Evolutionary conservation across 2,329 filamentous ascomycete genomes (phyloP).

Genomic region (Aspergillus ochraceus): DNA sequence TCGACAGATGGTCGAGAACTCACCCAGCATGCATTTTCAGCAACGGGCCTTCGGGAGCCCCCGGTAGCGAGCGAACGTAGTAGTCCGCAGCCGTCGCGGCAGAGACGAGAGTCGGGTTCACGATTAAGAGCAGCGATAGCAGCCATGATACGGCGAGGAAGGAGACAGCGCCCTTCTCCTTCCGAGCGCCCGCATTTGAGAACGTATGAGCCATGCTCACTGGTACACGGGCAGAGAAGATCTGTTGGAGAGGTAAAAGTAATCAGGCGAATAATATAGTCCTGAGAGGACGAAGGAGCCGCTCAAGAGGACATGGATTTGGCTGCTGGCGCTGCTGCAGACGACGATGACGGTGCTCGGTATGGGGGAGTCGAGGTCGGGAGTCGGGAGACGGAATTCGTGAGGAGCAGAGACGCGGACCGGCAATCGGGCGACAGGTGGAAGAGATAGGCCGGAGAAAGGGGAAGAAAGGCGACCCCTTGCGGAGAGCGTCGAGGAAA

Average conservation of each 20-base stretch:
- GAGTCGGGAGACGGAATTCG: not conserved
- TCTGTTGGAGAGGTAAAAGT: not conserved
- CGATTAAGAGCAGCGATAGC: conserved; percentile 26
- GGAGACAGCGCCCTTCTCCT: conserved; percentile 10
- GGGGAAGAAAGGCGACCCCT: not conserved
- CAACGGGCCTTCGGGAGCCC: conserved; percentile 73
- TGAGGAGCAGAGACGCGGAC: not conserved
- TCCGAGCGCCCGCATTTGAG: not conserved
- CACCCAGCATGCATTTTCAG: conserved; percentile 99
- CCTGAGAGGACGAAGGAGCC: conserved; percentile 17
- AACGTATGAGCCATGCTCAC: not conserved
- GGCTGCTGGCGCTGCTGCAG: conserved; percentile 1
- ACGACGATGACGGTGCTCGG: not conserved
- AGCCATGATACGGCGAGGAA: conserved; percentile 22
- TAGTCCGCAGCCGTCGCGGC: conserved; percentile 76
- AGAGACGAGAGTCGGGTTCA: conserved; percentile 23
- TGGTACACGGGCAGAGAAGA: not conserved
- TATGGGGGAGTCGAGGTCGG: not conserved
- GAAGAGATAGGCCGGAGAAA: not conserved
- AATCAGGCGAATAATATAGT: conserved; percentile 5
- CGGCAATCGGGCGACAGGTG: not conserved
- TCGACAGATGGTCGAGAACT: conserved; percentile 32
- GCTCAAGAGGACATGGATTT: conserved; percentile 19
- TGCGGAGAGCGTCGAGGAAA: not conserved
- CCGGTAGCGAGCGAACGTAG: conserved; percentile 81